A percentile compares a stretch with the other conserved stretches of the same genome.
Conservation (phyloP, 2,329 filamentous ascomycete species). For the Huntiella savannae region DNA sequence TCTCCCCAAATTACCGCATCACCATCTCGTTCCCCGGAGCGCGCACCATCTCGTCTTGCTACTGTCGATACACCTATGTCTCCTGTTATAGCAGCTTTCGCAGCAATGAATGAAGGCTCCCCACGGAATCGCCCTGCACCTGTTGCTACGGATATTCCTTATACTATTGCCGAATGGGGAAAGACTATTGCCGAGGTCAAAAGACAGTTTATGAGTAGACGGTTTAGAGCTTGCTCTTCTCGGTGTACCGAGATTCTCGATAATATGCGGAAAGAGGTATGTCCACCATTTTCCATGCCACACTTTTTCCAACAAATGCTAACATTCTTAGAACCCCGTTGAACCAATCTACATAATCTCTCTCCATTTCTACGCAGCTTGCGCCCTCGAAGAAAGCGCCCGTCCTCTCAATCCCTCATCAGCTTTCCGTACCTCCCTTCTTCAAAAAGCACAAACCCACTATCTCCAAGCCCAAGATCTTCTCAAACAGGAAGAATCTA, state of each 20-base stretch:
- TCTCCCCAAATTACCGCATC: slow-evolving; percentile 4
- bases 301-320: slow-evolving; percentile 5
- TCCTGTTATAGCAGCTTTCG: neutral
- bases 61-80: slow-evolving; percentile 5
- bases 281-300: slow-evolving; percentile 12
- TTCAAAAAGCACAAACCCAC: slow-evolving; percentile 32
- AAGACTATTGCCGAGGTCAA: slow-evolving; percentile 33
- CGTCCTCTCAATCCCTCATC: slow-evolving; percentile 27
- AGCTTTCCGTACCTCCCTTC: slow-evolving; percentile 26
- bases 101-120: neutral
- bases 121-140: slow-evolving; percentile 8
- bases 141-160: slow-evolving; percentile 20
- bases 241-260: slow-evolving; percentile 34
- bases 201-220: slow-evolving; percentile 29
- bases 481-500: slow-evolving; percentile 28
- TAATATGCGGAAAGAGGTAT: slow-evolving; percentile 26
- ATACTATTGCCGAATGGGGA: slow-evolving; percentile 31
- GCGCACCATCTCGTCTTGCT: slow-evolving; percentile 17
- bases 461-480: slow-evolving; percentile 30
- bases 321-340: slow-evolving; percentile 19
- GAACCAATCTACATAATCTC: slow-evolving; percentile 38
- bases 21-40: slow-evolving; percentile 6
- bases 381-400: slow-evolving; percentile 37
- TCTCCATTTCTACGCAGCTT: slow-evolving; percentile 42
- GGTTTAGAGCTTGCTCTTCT: slow-evolving; percentile 33